A percentile compares a stretch with the other conserved stretches of the same genome.
phyloP scores from a whole-genome alignment of 2,329 filamentous ascomycete species.

The Magnaporthales sp. region DNA sequence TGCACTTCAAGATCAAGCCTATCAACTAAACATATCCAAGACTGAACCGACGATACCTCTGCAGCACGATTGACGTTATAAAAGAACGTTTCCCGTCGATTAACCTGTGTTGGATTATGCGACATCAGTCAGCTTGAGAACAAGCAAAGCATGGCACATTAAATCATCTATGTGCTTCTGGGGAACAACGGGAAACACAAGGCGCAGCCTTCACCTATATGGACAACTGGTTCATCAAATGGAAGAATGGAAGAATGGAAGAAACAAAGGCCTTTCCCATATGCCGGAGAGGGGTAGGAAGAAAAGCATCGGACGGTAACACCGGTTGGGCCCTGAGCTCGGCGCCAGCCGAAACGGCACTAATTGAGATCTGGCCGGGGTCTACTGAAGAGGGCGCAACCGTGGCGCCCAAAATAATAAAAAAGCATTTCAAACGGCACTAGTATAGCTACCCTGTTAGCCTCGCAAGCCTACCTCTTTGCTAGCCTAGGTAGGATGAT shows the following conservation, averaged over 20 bases:
- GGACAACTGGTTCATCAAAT: not conserved
- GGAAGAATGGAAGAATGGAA: not conserved
- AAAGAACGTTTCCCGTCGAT: not conserved
- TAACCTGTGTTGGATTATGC: not conserved
- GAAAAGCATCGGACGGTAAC: not conserved
- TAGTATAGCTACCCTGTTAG: not conserved
- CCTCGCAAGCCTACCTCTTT: not conserved
- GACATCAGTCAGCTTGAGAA: not conserved
- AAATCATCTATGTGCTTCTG: not conserved
- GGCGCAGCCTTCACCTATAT: not conserved
- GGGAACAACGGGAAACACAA: not conserved
- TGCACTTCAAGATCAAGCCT: slow-evolving; percentile 95
- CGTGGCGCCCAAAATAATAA: not conserved
- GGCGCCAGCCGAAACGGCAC: not conserved
- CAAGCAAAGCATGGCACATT: not conserved
- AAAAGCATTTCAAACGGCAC: not conserved
- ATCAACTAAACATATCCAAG: slow-evolving; percentile 33
- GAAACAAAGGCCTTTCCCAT: not conserved
- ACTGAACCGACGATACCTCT: not conserved
- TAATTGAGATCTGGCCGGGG: not conserved
- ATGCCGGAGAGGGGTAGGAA: not conserved
- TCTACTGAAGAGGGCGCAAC: not conserved
- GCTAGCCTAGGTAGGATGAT: not conserved
- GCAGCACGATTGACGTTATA: not conserved
- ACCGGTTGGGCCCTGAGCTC: not conserved